Evolutionary conservation across 768 basidiomycete species (phyloP), one percentile per base, ranked within the genome.

Genomic region (Xerocomus spinulosus): DNA sequence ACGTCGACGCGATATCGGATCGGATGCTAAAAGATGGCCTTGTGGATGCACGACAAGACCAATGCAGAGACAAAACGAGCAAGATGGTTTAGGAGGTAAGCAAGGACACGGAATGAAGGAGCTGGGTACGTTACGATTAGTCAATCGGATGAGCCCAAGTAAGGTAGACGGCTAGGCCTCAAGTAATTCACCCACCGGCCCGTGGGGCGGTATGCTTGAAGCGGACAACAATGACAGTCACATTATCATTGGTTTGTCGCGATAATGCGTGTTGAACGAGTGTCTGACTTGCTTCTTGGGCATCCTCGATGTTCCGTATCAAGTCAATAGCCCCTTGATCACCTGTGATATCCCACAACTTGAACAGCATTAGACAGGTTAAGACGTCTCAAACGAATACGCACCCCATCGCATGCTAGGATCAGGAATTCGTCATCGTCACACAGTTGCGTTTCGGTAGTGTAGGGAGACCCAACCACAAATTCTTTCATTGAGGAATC

Each of bases 401-500:
- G 58, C 66, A 97, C 95, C 55, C 96, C 96, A 68, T 99, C 96
- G 63, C 96, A 99, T 18, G 96, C 96, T 50, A 99, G 77, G 49
- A 99, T 88, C 55, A 97, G 64, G 66, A 95, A 92, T 64, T 98
- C 95, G 63, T 98, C 96, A 5, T 90, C 85, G 8, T 89, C 83
- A 46, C 85, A 86, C 34, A 99, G 70, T 56, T 86, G 82, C 12
- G 95, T 97, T 68, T 97, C 94, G n/a, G 96, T 98, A 17, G 96
- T 99, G 68, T 95, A 99, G 6, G 96, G 96, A 24, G 90, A 81
- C 2, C 96, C 96, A 40, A 98, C 96, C 10, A 99, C 96, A 65
- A 94, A 99, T 60, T 99, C 96, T 70, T 99, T 99, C 96, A 99
- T 98, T 7, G 92, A 88, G 2, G 92, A 88, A 62, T 99, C 96